A percentile compares a stretch with the other conserved stretches of the same genome.
Evolutionary conservation across 371 early-diverging fungal species (phyloP).

Genomic region (Lichtheimia ornata): DNA sequence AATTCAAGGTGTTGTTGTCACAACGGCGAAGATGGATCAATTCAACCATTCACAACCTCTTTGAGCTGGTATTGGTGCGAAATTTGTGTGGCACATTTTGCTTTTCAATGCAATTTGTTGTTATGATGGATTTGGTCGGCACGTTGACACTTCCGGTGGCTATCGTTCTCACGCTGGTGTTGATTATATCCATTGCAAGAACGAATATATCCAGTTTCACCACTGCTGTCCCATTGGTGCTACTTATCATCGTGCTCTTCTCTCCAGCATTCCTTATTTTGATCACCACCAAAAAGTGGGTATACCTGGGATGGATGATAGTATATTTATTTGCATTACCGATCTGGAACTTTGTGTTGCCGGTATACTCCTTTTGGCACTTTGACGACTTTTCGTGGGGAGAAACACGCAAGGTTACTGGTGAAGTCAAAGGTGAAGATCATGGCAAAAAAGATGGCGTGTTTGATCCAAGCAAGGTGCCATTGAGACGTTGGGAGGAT

Average conservation of each 20-base stretch:
- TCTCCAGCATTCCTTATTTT: conserved; percentile 85
- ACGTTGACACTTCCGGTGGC: conserved; percentile 83
- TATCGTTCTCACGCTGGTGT: conserved; percentile 64
- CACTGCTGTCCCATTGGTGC: conserved; percentile 66
- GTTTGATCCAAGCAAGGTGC: conserved; percentile 49
- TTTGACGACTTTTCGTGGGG: conserved; percentile 99
- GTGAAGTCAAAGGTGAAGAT: conserved; percentile 75
- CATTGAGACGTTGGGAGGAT: conserved; percentile 65
- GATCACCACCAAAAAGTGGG: conserved; percentile 81
- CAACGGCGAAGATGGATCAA: conserved; percentile 93
- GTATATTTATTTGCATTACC: conserved; percentile 90
- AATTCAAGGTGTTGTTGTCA: conserved; percentile 75
- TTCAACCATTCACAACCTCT: conserved; percentile 84
- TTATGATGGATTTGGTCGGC: conserved; percentile 83
- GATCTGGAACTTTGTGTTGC: conserved; percentile 94
- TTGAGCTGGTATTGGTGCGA: conserved; percentile 80
- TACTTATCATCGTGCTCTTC: conserved; percentile 70
- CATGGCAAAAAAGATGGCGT: conserved; percentile 62
- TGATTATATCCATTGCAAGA: conserved; percentile 44
- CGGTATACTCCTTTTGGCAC: conserved; percentile 97
- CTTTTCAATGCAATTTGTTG: conserved; percentile 88
- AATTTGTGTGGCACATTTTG: conserved; percentile 87
- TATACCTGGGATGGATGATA: conserved; percentile 87
- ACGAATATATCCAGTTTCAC: conserved; percentile 36
- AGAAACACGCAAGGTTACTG: conserved; percentile 82